Percentiles rank a stretch among this genome's conserved stretches.
Conservation (phyloP, 495 filamentous ascomycete genomes). For the Penicillium ucsense region DNA sequence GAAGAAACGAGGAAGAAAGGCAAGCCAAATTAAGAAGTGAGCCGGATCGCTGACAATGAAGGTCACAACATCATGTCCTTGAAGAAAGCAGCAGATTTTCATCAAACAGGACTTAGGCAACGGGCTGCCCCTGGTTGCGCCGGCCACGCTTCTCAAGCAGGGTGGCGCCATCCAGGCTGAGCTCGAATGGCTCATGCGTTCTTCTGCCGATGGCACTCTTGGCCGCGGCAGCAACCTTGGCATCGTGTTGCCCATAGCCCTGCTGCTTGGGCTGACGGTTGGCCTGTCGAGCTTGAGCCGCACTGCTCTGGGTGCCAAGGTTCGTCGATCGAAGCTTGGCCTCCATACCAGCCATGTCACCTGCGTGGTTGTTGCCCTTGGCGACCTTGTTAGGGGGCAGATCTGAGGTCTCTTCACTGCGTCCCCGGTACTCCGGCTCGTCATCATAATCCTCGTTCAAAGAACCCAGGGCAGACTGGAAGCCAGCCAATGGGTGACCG, state of each 20-base stretch:
- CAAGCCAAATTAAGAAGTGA: too few species aligned
- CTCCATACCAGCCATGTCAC: slow-evolving; percentile 70
- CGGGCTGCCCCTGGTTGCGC: slow-evolving; percentile 25
- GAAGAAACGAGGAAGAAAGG: too few species aligned
- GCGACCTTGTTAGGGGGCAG: slow-evolving; percentile 58
- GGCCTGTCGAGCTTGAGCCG: slow-evolving; percentile 51
- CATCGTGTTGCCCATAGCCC: slow-evolving; percentile 76
- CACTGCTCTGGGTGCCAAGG: slow-evolving; percentile 44
- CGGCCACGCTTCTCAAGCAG: slow-evolving; percentile 66
- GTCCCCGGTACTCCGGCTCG: slow-evolving; percentile 30
- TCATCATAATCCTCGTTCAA: slow-evolving; percentile 65
- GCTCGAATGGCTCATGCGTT: slow-evolving; percentile 68
- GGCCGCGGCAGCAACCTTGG: slow-evolving; percentile 69
- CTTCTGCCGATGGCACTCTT: slow-evolving; percentile 59
- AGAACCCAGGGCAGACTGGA: slow-evolving; percentile 46
- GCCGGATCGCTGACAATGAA: too few species aligned
- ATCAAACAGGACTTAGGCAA: slow-evolving; percentile 9
- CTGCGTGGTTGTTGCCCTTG: slow-evolving; percentile 45
- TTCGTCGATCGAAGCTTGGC: slow-evolving; percentile 76
- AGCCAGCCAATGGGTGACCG: slow-evolving; percentile 33
- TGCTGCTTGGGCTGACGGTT: slow-evolving; percentile 41
- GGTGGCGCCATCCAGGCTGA: slow-evolving; percentile 83
- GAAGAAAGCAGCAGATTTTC: slow-evolving; percentile 7
- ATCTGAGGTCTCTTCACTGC: slow-evolving; percentile 37
- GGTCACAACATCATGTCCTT: not conserved